Base-by-base conservation (phyloP, 768 basidiomycete genomes). In the Boletus fagicola region DNA sequence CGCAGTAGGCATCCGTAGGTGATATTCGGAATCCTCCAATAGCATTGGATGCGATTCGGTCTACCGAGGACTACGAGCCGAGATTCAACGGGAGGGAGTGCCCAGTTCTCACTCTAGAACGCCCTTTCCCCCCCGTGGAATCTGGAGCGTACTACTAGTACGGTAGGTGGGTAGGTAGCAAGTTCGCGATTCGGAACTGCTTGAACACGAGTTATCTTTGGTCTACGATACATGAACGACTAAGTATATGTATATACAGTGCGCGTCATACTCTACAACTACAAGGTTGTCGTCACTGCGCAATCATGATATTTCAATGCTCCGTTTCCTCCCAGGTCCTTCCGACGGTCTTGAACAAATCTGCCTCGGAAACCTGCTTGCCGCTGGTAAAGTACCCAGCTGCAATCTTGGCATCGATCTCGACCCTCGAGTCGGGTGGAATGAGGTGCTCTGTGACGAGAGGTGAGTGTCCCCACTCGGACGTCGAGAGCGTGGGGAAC, bases 391-490 rank as follows among this genome's bases (percentile, higher is more conserved):
- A 96, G 71, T 98, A 98, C 9, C 94, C 95, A 5, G 92, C 87
- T 12, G 92, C 91, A 63, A 94, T 94, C 82, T 97, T 98, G 36
- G 95, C 95, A 62, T 97, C 92, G 60, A 96, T 97, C 77, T 98
- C 95, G 28, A 98, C 95, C 16, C 86, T 83, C 43, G 89, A 89
- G 73, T 94, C 91, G 36, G 88, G 90, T 0, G 93, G 94, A 60
- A 97, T 90, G 54, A 97, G 84, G 61, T 96, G 82, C 51, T 92
- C 92, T 84, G 57, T 15, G 22, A 43, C 12, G 22, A 43, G 3
- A 42, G 10, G 20, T 60, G 8, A 48, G 24, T 36, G 9, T 30
- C 35, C 35, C 18, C 6, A 51, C 26, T 30, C 13, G 33, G 22
- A 26, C 9, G 10, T 36, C 9, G 1, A 22, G 10, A 22, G 9